Evolutionary conservation across 139 green algal genomes (phyloP).

Genomic region (Chlamydomonas sp.): DNA sequence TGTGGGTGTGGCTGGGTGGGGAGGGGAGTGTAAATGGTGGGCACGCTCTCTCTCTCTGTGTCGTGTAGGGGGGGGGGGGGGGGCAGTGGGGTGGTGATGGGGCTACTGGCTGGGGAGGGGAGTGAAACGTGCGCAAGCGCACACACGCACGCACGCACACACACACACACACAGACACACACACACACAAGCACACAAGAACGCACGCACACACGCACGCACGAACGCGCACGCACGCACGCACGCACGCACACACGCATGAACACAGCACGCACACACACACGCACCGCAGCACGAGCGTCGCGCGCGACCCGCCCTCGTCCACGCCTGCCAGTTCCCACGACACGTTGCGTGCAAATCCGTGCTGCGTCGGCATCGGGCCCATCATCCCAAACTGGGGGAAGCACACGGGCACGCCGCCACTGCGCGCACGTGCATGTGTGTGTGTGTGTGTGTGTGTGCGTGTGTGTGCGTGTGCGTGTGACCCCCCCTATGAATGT

Average conservation of each 20-base stretch:
- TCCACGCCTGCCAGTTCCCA: slow-evolving; percentile 27
- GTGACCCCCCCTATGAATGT: not conserved
- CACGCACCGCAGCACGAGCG: too few relatives aligned
- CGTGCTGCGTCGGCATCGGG: slow-evolving; percentile 53
- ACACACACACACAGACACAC: slow-evolving; percentile 1
- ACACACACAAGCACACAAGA: too few relatives aligned
- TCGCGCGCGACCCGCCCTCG: too few relatives aligned
- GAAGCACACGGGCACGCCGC: slow-evolving; percentile 80
- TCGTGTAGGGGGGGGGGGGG: not conserved
- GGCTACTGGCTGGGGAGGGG: too few relatives aligned
- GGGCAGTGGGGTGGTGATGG: not conserved
- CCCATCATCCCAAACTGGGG: slow-evolving; percentile 82
- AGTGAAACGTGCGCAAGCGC: too few relatives aligned
- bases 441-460: not conserved
- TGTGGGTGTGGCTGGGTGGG: too few relatives aligned
- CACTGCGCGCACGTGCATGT: slow-evolving; percentile 37
- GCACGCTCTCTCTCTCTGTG: too few relatives aligned
- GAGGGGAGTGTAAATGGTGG: too few relatives aligned
- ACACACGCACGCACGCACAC: not conserved
- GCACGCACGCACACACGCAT: too few relatives aligned
- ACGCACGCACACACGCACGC: too few relatives aligned
- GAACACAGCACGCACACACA: too few relatives aligned
- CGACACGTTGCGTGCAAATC: slow-evolving; percentile 71
- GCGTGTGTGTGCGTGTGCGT: not conserved
- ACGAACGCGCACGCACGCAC: too few relatives aligned